Evolutionary conservation across 306 rosid species (phyloP).

Genomic region (Acacia crassicarpa): DNA sequence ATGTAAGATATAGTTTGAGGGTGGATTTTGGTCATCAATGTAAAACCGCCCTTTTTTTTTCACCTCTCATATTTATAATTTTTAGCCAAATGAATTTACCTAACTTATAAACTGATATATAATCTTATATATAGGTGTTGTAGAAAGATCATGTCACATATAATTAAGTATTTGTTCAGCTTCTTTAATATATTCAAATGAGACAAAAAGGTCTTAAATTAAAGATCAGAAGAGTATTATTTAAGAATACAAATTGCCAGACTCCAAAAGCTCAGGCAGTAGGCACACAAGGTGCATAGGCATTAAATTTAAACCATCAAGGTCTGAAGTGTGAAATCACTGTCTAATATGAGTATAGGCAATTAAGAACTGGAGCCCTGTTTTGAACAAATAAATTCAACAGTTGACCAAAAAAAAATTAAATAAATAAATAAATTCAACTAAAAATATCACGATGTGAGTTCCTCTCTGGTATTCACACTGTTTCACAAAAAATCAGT

Average conservation of each 20-base stretch:
- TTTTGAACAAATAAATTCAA: background rate
- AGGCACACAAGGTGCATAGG: background rate
- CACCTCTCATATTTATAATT: too few species aligned
- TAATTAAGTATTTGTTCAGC: too few species aligned
- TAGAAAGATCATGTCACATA: too few species aligned
- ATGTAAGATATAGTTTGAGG: too few species aligned
- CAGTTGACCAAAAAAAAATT: background rate
- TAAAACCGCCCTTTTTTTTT: too few species aligned
- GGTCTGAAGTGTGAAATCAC: background rate
- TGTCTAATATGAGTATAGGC: background rate
- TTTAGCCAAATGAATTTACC: too few species aligned
- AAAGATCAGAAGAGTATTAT: background rate
- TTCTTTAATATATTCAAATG: too few species aligned
- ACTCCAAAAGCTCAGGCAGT: constrained; percentile 3
- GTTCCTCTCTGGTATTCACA: constrained; percentile 1
- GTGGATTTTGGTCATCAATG: too few species aligned
- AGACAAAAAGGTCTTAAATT: too few species aligned
- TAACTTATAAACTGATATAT: too few species aligned
- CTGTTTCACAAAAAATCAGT: background rate
- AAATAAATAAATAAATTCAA: background rate
- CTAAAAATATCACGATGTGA: background rate
- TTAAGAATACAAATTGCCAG: background rate
- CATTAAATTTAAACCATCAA: background rate
- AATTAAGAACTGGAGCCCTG: background rate
- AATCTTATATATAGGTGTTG: too few species aligned